These are phyloP conservation scores for Dactylellina leptospora DNA, from an alignment of 2,329 filamentous ascomycete species.

Conservation along the genomic window DNA sequence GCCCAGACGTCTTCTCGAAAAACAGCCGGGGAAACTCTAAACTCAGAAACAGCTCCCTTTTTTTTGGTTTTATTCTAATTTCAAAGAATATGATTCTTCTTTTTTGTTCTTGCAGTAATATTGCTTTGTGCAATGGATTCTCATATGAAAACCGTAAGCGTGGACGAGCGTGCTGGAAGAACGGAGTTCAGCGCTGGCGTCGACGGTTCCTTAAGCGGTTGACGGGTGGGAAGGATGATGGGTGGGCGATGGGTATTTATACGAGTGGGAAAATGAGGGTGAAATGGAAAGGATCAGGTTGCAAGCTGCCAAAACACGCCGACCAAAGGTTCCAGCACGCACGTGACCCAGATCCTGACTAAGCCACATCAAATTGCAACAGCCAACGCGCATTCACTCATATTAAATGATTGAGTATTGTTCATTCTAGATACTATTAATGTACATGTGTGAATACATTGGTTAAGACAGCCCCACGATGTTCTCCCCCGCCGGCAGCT, in stretches of 20 bases:
- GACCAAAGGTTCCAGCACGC: conserved; percentile 7
- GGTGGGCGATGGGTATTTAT: conserved; percentile 54
- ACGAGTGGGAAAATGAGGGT: conserved; percentile 37
- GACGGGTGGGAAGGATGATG: conserved; percentile 23
- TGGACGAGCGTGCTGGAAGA: too few species aligned
- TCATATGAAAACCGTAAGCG: too few species aligned
- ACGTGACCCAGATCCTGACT: conserved; percentile 26
- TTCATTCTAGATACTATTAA: background rate
- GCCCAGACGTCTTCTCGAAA: too few species aligned
- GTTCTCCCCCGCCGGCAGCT: conserved; percentile 66
- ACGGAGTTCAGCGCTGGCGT: conserved; percentile 9
- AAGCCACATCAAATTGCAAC: background rate
- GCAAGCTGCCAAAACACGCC: conserved; percentile 19
- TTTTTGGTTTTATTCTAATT: too few species aligned
- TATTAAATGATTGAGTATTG: background rate
- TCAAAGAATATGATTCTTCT: too few species aligned
- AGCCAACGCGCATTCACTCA: background rate
- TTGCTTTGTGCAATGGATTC: conserved; percentile 27
- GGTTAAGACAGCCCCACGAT: conserved; percentile 56
- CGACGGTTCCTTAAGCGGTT: conserved; percentile 10
- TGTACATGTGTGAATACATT: background rate
- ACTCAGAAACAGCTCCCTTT: too few species aligned
- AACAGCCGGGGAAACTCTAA: too few species aligned
- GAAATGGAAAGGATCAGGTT: conserved; percentile 52
- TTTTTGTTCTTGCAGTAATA: too few species aligned